These are phyloP conservation scores for Aspergillus sojae DNA, from an alignment of 2,329 filamentous ascomycete genomes.

Conservation along the genomic window DNA sequence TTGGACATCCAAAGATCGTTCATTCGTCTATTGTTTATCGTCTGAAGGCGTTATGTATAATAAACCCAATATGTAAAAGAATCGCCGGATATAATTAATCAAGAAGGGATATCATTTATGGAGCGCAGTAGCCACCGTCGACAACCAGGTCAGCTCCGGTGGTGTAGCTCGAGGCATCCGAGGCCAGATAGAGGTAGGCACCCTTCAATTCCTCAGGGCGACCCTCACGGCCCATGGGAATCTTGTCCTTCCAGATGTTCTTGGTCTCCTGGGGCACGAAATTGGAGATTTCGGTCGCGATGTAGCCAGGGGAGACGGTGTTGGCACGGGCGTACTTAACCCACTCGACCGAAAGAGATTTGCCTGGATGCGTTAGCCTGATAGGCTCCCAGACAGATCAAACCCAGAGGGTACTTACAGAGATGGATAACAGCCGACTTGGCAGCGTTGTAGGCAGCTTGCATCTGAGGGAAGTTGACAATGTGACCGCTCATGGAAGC, in stretches of 20 bases:
- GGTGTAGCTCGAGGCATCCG: slow-evolving; percentile 80
- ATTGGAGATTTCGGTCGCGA: slow-evolving; percentile 70
- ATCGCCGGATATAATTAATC: not conserved
- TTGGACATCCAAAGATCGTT: slow-evolving; percentile 6
- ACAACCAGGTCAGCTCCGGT: slow-evolving; percentile 74
- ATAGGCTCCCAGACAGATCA: slow-evolving; percentile 36
- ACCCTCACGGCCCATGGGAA: slow-evolving; percentile 77
- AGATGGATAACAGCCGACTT: slow-evolving; percentile 64
- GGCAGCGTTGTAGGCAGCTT: slow-evolving; percentile 73
- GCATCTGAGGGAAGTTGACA: slow-evolving; percentile 74
- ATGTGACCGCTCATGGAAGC: slow-evolving; percentile 79
- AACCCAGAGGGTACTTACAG: slow-evolving; percentile 33
- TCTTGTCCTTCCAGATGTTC: slow-evolving; percentile 75
- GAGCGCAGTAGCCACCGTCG: slow-evolving; percentile 68
- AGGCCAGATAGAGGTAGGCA: slow-evolving; percentile 78
- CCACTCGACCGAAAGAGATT: slow-evolving; percentile 76
- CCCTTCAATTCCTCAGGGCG: slow-evolving; percentile 77
- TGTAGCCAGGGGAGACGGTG: slow-evolving; percentile 74
- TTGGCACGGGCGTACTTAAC: slow-evolving; percentile 73
- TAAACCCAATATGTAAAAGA: not conserved
- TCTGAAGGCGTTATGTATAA: not conserved
- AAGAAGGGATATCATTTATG: slow-evolving; percentile 13
- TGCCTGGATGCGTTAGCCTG: slow-evolving; percentile 52
- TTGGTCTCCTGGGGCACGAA: slow-evolving; percentile 69
- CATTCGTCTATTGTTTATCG: slow-evolving; percentile 12